These are phyloP conservation scores for Linnemannia zychae DNA, from an alignment of 192 early-diverging fungal species.

Conservation along the genomic window DNA sequence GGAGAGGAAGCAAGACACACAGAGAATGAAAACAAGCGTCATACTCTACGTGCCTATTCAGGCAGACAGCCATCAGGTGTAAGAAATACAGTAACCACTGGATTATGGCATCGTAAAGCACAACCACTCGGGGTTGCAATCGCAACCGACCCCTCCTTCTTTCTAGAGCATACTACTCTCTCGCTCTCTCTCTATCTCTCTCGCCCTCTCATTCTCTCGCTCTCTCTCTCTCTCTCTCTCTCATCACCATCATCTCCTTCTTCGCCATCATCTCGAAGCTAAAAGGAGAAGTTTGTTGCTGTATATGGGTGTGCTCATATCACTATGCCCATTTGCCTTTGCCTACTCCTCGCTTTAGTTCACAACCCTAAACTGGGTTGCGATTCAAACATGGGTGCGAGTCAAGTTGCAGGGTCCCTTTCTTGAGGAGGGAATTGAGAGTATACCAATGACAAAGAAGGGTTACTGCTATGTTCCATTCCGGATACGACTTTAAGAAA, in stretches of 20 bases:
- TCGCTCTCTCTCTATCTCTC: neutral
- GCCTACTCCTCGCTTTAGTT: neutral
- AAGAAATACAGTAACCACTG: neutral
- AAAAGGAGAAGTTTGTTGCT: neutral
- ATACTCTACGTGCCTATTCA: neutral
- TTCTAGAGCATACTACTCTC: too few relatives aligned
- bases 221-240: too few relatives aligned
- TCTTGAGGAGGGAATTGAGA: too few relatives aligned
- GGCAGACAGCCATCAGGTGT: neutral
- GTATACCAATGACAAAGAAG: too few relatives aligned
- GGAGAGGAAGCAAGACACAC: neutral
- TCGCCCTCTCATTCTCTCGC: neutral
- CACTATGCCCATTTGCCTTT: too few relatives aligned
- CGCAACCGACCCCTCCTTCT: neutral
- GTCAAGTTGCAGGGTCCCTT: too few relatives aligned
- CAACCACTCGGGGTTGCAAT: too few relatives aligned
- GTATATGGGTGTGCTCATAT: too few relatives aligned
- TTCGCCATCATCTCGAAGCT: neutral
- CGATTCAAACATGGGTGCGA: neutral
- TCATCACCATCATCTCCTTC: too few relatives aligned
- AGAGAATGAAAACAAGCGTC: too few relatives aligned
- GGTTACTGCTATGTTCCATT: too few relatives aligned
- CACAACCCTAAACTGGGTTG: neutral
- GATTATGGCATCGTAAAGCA: neutral
- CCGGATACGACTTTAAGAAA: too few relatives aligned